phyloP scores from a whole-genome alignment of 768 basidiomycete genomes.

The Hypsizygus marmoreus region DNA sequence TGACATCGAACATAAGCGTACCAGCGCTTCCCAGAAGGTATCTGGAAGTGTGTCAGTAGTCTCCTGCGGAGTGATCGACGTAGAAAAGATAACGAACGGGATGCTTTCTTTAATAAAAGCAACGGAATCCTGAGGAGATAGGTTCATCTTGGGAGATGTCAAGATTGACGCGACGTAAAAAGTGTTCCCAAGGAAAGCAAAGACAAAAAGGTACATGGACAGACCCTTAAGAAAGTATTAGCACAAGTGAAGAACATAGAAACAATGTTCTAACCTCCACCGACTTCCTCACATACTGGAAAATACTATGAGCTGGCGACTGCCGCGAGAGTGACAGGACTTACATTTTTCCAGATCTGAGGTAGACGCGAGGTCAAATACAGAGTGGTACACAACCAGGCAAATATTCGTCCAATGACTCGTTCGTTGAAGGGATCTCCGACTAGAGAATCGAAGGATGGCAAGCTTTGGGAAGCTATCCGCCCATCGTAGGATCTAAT shows the following conservation, averaged over 20 bases:
- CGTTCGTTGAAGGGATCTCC: slow-evolving; percentile 48
- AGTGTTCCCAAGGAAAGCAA: slow-evolving; percentile 90
- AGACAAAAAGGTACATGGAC: slow-evolving; percentile 90
- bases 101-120: slow-evolving; percentile 79
- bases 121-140: slow-evolving; percentile 59
- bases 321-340: slow-evolving; percentile 31
- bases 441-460: slow-evolving; percentile 23
- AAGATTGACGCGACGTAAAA: slow-evolving; percentile 93
- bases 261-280: slow-evolving; percentile 59
- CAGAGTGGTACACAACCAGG: slow-evolving; percentile 91
- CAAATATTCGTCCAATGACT: slow-evolving; percentile 85
- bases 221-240: slow-evolving; percentile 59
- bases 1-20: slow-evolving; percentile 90
- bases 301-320: slow-evolving; percentile 3
- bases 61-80: neutral
- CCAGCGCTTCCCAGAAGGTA: slow-evolving; percentile 93
- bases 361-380: slow-evolving; percentile 94
- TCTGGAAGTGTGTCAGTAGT: slow-evolving; percentile 34
- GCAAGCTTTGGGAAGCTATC: slow-evolving; percentile 7
- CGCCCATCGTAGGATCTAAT: slow-evolving; percentile 1
- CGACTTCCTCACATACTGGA: slow-evolving; percentile 83
- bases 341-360: slow-evolving; percentile 98
- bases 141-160: slow-evolving; percentile 63
- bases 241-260: neutral
- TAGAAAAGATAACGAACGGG: slow-evolving; percentile 61